phyloP scores from a whole-genome alignment of 768 basidiomycete species.

The Podaxis sp. region DNA sequence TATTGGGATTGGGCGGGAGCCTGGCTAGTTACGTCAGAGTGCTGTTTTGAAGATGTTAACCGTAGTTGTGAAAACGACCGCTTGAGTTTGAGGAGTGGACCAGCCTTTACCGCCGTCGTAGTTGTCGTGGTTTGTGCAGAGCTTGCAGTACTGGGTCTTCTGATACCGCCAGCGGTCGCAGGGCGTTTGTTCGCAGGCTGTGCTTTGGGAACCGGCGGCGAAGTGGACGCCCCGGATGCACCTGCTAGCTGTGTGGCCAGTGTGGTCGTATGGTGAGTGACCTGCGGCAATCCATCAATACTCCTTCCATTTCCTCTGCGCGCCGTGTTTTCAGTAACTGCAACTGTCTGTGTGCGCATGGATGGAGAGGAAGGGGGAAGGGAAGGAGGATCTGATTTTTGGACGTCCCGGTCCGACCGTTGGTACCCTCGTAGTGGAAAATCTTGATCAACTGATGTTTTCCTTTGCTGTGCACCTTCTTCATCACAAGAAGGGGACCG shows the following conservation, averaged over 20 bases:
- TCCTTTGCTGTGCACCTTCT: constrained; percentile 4
- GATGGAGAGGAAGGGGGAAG: constrained; percentile 6
- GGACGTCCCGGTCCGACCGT: constrained; percentile 5
- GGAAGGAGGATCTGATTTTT: constrained; percentile 5
- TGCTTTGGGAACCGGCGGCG: constrained; percentile 4
- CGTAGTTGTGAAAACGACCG: constrained; percentile 14
- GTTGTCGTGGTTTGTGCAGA: not conserved
- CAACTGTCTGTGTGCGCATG: not conserved
- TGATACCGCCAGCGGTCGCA: not conserved
- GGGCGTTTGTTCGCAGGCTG: constrained; percentile 8
- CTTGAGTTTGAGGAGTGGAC: constrained; percentile 14
- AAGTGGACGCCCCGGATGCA: not conserved
- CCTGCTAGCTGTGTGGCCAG: not conserved
- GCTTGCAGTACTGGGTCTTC: constrained; percentile 6
- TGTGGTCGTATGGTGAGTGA: not conserved
- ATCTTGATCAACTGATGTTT: constrained; percentile 5
- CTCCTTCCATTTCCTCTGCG: not conserved
- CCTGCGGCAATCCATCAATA: not conserved
- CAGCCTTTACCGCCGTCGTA: not conserved
- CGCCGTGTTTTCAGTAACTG: not conserved
- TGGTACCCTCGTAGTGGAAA: constrained; percentile 7
- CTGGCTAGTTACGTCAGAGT: not conserved
- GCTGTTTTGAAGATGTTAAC: constrained; percentile 4
- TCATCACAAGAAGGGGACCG: constrained; percentile 15
- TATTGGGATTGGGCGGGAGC: not conserved